Conservation (phyloP, 1,139 yeast species). For the Protomyces gravidus region DNA sequence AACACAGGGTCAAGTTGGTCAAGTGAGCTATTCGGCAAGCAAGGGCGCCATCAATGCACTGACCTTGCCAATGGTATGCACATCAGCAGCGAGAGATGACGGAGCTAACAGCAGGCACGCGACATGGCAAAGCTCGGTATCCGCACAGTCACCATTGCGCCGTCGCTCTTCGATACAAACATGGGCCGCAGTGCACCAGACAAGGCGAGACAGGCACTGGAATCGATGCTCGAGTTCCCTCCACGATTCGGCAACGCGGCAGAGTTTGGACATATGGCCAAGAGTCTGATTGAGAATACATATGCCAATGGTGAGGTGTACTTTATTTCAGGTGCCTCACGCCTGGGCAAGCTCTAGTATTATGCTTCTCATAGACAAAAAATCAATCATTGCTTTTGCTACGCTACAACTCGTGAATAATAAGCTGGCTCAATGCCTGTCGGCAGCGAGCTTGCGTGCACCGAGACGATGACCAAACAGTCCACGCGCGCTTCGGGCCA, state of each 20-base stretch:
- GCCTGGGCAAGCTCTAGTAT: constrained; percentile 11
- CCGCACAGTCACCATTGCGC: constrained; percentile 40
- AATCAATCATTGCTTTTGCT: too few relatives aligned
- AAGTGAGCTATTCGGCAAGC: constrained; percentile 44
- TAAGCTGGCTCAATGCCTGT: neutral
- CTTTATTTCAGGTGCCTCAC: constrained; percentile 11
- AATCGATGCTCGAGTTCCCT: constrained; percentile 32
- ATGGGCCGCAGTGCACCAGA: constrained; percentile 29
- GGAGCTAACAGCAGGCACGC: constrained; percentile 47
- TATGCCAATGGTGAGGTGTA: constrained; percentile 32
- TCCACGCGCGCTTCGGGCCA: constrained; percentile 15
- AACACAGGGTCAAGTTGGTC: constrained; percentile 35
- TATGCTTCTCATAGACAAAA: neutral
- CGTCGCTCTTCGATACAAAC: constrained; percentile 32
- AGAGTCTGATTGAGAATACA: constrained; percentile 28
- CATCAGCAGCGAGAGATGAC: neutral
- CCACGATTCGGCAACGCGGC: constrained; percentile 31
- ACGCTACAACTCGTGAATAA: neutral
- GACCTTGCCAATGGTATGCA: constrained; percentile 51
- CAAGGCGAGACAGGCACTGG: constrained; percentile 23
- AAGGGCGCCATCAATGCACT: constrained; percentile 45
- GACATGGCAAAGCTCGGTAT: constrained; percentile 61
- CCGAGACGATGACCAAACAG: constrained; percentile 10
- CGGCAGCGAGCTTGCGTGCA: neutral
- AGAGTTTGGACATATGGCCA: constrained; percentile 32